Evolutionary conservation across 345 rosid genomes (phyloP), one percentile per base, ranked within the genome.

Genomic region (Pugionium cornutum): DNA sequence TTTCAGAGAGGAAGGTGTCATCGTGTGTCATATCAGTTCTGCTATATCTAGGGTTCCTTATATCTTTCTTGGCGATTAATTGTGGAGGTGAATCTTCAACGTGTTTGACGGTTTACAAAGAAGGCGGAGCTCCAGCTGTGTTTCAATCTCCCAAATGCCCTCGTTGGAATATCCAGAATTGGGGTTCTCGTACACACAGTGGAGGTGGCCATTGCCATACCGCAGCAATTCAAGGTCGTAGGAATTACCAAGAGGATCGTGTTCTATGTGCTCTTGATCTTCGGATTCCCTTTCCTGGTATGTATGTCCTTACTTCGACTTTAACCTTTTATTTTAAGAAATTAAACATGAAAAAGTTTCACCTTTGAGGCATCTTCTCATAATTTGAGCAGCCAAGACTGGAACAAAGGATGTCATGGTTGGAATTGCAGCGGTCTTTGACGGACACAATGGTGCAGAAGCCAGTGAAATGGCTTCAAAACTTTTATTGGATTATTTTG

Each of bases 401-500:
- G 89, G 87, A 70, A 66, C 83, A 9, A 81, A 82, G 75, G 88
- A 86, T 79, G 86, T 87, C 39, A 37, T 46, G n/a, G 91, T 89
- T 41, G 96, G 92, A 61, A 75, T 92, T 45, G 83, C 82, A 34
- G 96, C 95, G 9, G 95, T 89, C 64, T 92, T 92, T 79, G 97
- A 92, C 44, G 98, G 98, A 25, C 98, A 92, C 65, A 92, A 88
- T 76, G 98, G 98, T 32, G 91, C 92, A 10, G 98, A 92, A 80
- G 98, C 98, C 53, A 92, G 98, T 74, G 98, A 92, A 65, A 87
- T 92, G 96, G 95, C 98, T 68, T 89, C 95, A 0, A 86, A 82
- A 66, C 89, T 85, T 73, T 63, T 92, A 33, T 66, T 92, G 72
- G 96, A 92, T 68, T 92, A 92, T 80, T 87, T 92, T 77, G 84